These are phyloP conservation scores for Penicillium sp. DNA, from an alignment of 2,329 filamentous ascomycete species.

Conservation along the genomic window DNA sequence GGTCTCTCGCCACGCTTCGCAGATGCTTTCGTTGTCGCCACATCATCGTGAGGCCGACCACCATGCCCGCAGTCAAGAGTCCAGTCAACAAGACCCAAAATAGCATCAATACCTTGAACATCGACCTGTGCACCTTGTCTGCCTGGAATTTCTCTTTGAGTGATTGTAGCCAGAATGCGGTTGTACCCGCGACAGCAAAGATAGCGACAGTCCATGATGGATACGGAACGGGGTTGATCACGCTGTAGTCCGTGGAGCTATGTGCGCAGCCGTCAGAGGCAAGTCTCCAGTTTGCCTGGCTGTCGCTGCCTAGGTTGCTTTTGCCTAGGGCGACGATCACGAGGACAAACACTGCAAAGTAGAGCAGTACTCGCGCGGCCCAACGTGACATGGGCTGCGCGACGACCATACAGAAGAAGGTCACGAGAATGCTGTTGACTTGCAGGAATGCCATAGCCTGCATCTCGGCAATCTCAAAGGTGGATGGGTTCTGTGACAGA, in stretches of 20 bases:
- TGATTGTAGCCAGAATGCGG: conserved; percentile 1
- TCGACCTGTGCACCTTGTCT: not conserved
- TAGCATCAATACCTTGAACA: not conserved
- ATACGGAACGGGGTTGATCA: conserved; percentile 1
- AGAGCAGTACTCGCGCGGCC: conserved; percentile 1
- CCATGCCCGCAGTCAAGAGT: conserved; percentile 1
- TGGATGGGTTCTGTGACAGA: not conserved
- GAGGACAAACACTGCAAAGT: conserved; percentile 1
- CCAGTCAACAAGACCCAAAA: conserved; percentile 4
- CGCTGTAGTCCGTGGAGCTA: not conserved
- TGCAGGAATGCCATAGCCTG: conserved; percentile 5
- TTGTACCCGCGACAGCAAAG: not conserved
- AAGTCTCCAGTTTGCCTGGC: conserved; percentile 1
- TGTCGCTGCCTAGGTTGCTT: not conserved
- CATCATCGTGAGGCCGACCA: conserved; percentile 2
- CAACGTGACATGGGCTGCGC: conserved; percentile 2
- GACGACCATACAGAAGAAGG: conserved; percentile 1
- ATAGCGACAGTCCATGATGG: conserved; percentile 3
- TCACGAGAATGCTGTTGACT: conserved; percentile 3
- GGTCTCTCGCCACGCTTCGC: conserved; percentile 1
- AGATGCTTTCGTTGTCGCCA: conserved; percentile 5
- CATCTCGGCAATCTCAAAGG: conserved; percentile 3
- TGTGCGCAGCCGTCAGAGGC: conserved; percentile 3
- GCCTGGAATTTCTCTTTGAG: not conserved
- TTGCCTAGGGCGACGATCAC: conserved; percentile 1